Evolutionary conservation across 176 grass and related monocot genomes (phyloP), one percentile per base, ranked within the genome.

Genomic region (Aechmea fasciata): DNA sequence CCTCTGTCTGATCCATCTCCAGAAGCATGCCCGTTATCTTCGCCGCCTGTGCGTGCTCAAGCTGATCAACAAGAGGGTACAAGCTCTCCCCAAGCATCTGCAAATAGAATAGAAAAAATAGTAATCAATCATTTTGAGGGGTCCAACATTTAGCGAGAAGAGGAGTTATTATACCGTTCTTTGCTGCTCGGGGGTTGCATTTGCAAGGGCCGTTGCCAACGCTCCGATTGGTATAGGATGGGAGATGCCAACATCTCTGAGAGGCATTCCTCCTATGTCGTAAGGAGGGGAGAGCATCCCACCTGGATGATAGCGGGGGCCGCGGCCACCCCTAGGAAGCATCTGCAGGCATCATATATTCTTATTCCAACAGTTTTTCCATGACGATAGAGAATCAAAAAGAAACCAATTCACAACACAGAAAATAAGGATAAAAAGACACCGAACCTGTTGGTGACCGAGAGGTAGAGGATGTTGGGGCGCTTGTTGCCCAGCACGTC

Each of bases 21-120:
- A 88, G 78, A 68, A 88, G 66, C 86, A 88, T 88, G n/a, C 86
- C 86, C 1, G 86, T 88, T 19, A 88, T 82, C 69, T 88, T 88
- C 0, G 86, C 86, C 61, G 86, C 81, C 48, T 88, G 81, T 13
- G 84, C 74, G 51, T 70, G 86, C 65, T 88, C 86, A 57, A 88
- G 78, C 25, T 81, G 77, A 68, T 88, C 86, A 57, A 88, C 86
- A 25, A 81, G 77, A 7, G 81, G 86, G 61, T 88, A 88, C 65
- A 88, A 57, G 52, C 74, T 81, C 61, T 88, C 86, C 11, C 86
- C 86, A 14, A 88, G 78, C 77, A 88, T 88, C 86, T 88, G 59
- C 62, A 48, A 3, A 63, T 28, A 59, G 13, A 59, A 63, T 71
- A 74, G 65, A 41, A 41, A 67, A 33, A n/a, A 47, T 47, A 48